A percentile compares a stretch with the other conserved stretches of the same genome.
These are phyloP conservation scores for Dactylellina drechsleri DNA, from an alignment of 2,329 filamentous ascomycete species.

Conservation along the genomic window DNA sequence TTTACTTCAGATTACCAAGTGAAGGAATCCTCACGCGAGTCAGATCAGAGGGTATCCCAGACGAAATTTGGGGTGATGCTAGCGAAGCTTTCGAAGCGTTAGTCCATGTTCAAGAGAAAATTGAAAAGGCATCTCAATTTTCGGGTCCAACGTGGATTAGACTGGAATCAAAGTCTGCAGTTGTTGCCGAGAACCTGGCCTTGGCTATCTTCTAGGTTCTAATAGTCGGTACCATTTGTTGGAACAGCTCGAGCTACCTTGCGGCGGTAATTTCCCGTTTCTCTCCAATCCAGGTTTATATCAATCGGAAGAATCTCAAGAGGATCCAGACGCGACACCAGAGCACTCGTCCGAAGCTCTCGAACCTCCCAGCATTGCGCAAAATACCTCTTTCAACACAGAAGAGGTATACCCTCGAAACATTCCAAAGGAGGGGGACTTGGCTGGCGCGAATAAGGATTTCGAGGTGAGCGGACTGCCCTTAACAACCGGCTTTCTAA, in stretches of 20 bases:
- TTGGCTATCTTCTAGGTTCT: background rate
- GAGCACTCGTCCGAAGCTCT: background rate
- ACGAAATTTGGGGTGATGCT: background rate
- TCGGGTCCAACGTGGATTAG: background rate
- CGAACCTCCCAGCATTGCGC: background rate
- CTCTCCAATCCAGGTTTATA: background rate
- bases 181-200: background rate
- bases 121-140: background rate
- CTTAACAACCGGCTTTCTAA: background rate
- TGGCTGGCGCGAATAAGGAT: too few species aligned
- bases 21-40: background rate
- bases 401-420: background rate
- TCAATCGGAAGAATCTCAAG: background rate
- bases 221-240: background rate
- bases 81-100: background rate
- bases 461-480: background rate
- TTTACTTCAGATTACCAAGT: background rate
- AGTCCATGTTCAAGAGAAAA: background rate
- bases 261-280: background rate
- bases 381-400: background rate
- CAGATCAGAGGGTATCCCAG: background rate
- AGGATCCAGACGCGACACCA: background rate
- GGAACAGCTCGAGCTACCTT: background rate
- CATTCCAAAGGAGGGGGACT: too few species aligned
- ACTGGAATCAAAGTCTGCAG: background rate